phyloP scores from a whole-genome alignment of 2,329 filamentous ascomycete genomes.

The Aspergillus caelatus region DNA sequence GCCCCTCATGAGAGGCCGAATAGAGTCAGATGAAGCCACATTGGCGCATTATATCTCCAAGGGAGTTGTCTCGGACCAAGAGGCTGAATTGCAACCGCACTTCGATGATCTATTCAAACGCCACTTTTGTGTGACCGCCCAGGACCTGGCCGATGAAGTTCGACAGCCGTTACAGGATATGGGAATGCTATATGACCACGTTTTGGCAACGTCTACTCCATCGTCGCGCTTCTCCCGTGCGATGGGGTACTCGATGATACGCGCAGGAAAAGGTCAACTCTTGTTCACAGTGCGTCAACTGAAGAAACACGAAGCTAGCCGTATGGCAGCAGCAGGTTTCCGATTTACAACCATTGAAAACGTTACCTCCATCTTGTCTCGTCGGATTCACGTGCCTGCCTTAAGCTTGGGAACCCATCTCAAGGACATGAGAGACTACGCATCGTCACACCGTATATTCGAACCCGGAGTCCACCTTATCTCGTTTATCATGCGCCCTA shows the following conservation, averaged over 20 bases:
- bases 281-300: constrained; percentile 76
- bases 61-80: constrained; percentile 31
- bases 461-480: constrained; percentile 45
- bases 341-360: constrained; percentile 74
- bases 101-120: constrained; percentile 80
- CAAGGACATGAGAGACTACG: constrained; percentile 64
- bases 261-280: constrained; percentile 70
- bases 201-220: constrained; percentile 65
- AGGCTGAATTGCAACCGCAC: constrained; percentile 63
- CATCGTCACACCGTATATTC: constrained; percentile 31
- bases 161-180: constrained; percentile 64
- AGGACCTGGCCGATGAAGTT: constrained; percentile 70
- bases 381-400: constrained; percentile 73
- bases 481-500: constrained; percentile 48
- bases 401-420: constrained; percentile 65
- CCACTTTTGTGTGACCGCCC: constrained; percentile 78
- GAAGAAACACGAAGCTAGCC: constrained; percentile 60
- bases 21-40: constrained; percentile 56
- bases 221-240: constrained; percentile 32
- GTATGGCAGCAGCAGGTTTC: constrained; percentile 71
- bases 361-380: constrained; percentile 68
- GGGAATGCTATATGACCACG: constrained; percentile 75
- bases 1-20: constrained; percentile 70
- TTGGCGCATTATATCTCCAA: constrained; percentile 54
- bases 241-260: constrained; percentile 29